These are phyloP conservation scores for Cladosporium sp. DNA, from an alignment of 2,329 filamentous ascomycete genomes.

Conservation along the genomic window DNA sequence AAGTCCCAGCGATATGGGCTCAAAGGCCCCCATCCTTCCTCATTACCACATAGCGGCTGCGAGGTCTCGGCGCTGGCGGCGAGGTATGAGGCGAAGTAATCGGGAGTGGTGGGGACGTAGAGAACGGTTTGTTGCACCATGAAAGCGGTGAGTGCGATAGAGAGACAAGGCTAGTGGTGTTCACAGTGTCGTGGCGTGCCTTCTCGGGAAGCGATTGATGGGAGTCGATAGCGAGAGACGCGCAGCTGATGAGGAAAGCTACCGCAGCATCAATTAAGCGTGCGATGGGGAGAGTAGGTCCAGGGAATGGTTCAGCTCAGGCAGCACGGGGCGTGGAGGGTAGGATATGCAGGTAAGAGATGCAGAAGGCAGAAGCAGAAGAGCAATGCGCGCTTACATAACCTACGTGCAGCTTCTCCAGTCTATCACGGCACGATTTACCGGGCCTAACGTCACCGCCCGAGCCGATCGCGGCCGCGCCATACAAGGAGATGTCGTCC, in stretches of 20 bases:
- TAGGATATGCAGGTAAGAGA: conserved; percentile 1
- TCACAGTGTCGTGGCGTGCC: conserved; percentile 5
- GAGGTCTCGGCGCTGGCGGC: conserved; percentile 18
- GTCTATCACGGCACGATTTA: neutral
- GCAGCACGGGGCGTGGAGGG: neutral
- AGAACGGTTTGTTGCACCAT: conserved; percentile 15
- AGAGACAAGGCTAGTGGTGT: neutral
- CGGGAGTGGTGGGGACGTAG: conserved; percentile 3
- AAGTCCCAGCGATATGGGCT: conserved; percentile 87
- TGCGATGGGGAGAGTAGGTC: neutral
- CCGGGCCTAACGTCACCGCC: neutral
- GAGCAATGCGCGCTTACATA: neutral
- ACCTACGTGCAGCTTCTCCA: neutral
- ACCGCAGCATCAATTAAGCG: neutral
- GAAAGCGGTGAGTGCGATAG: conserved; percentile 6
- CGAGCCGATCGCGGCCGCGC: neutral
- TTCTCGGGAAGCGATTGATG: neutral
- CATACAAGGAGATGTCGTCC: too few species aligned
- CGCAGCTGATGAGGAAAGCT: neutral
- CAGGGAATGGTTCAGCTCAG: neutral
- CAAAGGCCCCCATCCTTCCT: conserved; percentile 92
- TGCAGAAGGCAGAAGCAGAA: neutral
- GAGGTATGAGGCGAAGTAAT: conserved; percentile 27
- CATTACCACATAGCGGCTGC: conserved; percentile 80
- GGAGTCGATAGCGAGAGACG: conserved; percentile 5